These are phyloP conservation scores for Nannochloropsis gaditana DNA, from an alignment of 108 stramenopile genomes.

Conservation along the genomic window DNA sequence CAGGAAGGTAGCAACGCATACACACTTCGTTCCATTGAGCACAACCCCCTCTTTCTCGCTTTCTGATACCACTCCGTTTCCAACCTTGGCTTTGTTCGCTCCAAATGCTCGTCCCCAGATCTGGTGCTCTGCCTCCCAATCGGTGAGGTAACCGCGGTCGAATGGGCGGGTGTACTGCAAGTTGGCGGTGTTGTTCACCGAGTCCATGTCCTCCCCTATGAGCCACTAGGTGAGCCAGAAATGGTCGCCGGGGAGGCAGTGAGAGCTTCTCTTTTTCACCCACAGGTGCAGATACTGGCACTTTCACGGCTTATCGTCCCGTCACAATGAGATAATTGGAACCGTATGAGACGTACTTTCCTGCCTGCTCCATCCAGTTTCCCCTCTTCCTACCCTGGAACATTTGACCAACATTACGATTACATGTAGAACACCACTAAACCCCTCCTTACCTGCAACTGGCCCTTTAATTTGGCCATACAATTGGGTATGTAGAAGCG, in stretches of 20 bases:
- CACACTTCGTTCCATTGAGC: too few relatives aligned
- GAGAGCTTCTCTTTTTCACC: too few relatives aligned
- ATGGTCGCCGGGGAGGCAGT: not conserved
- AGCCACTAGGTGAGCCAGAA: constrained; percentile 4
- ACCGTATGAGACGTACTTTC: too few relatives aligned
- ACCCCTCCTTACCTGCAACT: constrained; percentile 28
- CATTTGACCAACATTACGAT: too few relatives aligned
- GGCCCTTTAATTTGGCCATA: constrained; percentile 36
- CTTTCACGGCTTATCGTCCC: too few relatives aligned
- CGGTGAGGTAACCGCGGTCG: constrained; percentile 52
- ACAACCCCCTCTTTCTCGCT: too few relatives aligned
- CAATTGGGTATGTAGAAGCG: constrained; percentile 42
- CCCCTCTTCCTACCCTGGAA: too few relatives aligned
- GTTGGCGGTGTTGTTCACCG: constrained; percentile 42
- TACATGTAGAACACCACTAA: too few relatives aligned
- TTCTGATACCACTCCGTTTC: not conserved
- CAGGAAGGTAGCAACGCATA: too few relatives aligned
- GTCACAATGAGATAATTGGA: too few relatives aligned
- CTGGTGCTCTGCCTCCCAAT: constrained; percentile 53
- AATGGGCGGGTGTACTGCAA: constrained; percentile 45
- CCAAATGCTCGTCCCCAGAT: constrained; percentile 27
- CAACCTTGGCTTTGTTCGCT: not conserved
- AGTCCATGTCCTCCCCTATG: constrained; percentile 49
- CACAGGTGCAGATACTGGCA: too few relatives aligned
- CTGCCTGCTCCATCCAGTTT: too few relatives aligned